Base-by-base conservation (phyloP, 495 filamentous ascomycete species). In the Geoglossum glabrum region DNA sequence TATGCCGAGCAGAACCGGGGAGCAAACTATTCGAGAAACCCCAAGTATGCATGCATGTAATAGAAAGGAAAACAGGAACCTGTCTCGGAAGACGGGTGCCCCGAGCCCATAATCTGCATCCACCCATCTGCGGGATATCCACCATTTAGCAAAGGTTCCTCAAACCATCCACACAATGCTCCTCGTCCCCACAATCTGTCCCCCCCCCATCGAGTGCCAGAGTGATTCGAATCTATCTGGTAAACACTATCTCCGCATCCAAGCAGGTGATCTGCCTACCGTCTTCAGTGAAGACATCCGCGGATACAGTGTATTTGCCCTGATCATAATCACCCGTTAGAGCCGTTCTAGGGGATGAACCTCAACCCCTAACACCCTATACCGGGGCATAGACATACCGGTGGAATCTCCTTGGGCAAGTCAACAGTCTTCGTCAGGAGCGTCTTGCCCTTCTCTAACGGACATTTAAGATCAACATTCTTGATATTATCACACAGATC, bases 391-490 rank as follows among this genome's bases (percentile, higher is more conserved):
- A 1, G 62, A 30, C 86, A 64, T 79, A 95, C 90, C 52, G 87
- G 85, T 63, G 92, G 92, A 60, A 99, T 87, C 69, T 89, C 76
- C 62, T 79, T 82, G 55, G 92, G 92, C 60, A 99, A 69, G 7
- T 92, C 80, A 31, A 97, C 84, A 25, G 82, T 69, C 74, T 97
- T 96, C 49, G 70, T 79, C 64, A 99, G 70, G 23, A 68, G 68
- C 62, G 86, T 74, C 25, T 79, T 69, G 50, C 89, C 92, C 69
- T 82, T 76, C 68, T 87, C 72, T 58, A 99, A 76, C 54, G 92
- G 92, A 69, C 92, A 99, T 58, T 86, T 70, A 49, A 96, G 73
- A 62, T 96, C 89, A 13, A 95, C 86, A 55, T 95, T 87, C 63
- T 76, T 70, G 58, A 94, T 79, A 69, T 94, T 79, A 23, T 95